Evolutionary conservation across 208 protist genomes (phyloP).

Genomic region (Crithidia brevicula): DNA sequence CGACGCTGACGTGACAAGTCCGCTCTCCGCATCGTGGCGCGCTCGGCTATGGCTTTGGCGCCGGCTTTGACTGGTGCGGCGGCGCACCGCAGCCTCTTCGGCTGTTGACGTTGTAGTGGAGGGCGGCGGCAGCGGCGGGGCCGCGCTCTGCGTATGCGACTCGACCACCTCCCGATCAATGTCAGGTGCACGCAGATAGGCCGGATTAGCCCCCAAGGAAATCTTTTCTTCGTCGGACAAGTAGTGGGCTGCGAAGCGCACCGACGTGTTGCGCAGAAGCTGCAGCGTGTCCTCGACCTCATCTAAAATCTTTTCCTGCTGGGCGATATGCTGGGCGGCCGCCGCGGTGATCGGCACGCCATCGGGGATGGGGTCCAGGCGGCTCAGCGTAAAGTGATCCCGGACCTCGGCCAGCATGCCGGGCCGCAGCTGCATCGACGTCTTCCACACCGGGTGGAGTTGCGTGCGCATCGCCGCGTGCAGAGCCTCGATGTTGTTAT

Average conservation of each 20-base stretch:
- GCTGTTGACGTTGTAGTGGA: conserved; percentile 3
- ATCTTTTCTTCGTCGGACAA: conserved; percentile 78
- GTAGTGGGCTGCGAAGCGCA: conserved; percentile 80
- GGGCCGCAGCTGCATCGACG: conserved; percentile 70
- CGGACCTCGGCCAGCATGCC: conserved; percentile 43
- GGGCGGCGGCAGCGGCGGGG: no score
- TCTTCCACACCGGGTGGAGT: conserved; percentile 63
- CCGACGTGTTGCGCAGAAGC: conserved; percentile 58
- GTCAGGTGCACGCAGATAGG: conserved; percentile 59
- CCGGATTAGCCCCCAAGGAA: conserved; percentile 77
- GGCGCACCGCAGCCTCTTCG: no score
- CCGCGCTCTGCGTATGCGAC: conserved; percentile 17
- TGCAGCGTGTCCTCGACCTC: conserved; percentile 40
- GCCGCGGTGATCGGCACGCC: conserved; percentile 40
- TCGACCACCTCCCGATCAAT: conserved; percentile 32
- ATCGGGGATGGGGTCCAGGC: conserved; percentile 54
- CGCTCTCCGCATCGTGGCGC: background rate
- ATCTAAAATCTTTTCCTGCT: conserved; percentile 57
- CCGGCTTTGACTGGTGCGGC: background rate
- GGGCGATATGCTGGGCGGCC: conserved; percentile 30
- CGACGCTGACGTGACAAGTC: conserved; percentile 15
- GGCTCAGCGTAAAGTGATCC: conserved; percentile 30
- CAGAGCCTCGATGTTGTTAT: conserved; percentile 81
- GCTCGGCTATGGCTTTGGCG: background rate
- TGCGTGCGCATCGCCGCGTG: conserved; percentile 57